phyloP scores from a whole-genome alignment of 1,284 basidiomycete genomes.

The Testicularia cyperi region DNA sequence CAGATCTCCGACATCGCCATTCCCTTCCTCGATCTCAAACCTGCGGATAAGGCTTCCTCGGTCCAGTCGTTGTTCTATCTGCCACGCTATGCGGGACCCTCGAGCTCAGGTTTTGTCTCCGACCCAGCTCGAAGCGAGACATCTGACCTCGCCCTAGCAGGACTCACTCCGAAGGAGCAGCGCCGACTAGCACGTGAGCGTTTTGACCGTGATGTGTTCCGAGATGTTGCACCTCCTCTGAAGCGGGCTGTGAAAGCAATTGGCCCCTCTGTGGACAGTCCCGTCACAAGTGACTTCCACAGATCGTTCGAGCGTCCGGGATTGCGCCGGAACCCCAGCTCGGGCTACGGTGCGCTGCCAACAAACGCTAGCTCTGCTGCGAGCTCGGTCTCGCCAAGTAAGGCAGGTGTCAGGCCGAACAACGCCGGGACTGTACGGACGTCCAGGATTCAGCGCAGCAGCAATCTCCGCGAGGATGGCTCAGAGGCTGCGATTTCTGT shows the following conservation, averaged over 20 bases:
- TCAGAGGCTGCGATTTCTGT: constrained; percentile 2
- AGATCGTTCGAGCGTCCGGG: constrained; percentile 20
- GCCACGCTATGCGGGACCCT: constrained; percentile 20
- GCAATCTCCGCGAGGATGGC: constrained; percentile 18
- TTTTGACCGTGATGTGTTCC: constrained; percentile 51
- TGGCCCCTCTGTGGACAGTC: constrained; percentile 8
- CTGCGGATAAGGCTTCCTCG: constrained; percentile 28
- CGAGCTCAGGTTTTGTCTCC: constrained; percentile 27
- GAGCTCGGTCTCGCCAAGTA: constrained; percentile 28
- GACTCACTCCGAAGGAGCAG: constrained; percentile 28
- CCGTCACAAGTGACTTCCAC: constrained; percentile 18
- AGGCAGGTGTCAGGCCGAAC: constrained; percentile 3
- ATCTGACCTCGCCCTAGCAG: constrained; percentile 29
- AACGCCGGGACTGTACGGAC: constrained; percentile 1
- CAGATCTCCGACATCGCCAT: constrained; percentile 54
- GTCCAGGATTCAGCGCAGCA: constrained; percentile 17
- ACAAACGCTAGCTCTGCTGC: constrained; percentile 23
- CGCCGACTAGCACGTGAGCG: constrained; percentile 44
- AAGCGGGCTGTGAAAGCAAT: constrained; percentile 6
- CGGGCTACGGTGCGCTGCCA: constrained; percentile 12
- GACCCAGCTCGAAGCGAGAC: constrained; percentile 24
- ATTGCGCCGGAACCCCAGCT: constrained; percentile 28
- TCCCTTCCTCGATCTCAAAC: constrained; percentile 51
- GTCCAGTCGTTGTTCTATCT: constrained; percentile 38
- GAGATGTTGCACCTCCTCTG: constrained; percentile 21